Evolutionary conservation across 192 early-diverging fungal genomes (phyloP).

Genomic region (Linnemannia exigua): DNA sequence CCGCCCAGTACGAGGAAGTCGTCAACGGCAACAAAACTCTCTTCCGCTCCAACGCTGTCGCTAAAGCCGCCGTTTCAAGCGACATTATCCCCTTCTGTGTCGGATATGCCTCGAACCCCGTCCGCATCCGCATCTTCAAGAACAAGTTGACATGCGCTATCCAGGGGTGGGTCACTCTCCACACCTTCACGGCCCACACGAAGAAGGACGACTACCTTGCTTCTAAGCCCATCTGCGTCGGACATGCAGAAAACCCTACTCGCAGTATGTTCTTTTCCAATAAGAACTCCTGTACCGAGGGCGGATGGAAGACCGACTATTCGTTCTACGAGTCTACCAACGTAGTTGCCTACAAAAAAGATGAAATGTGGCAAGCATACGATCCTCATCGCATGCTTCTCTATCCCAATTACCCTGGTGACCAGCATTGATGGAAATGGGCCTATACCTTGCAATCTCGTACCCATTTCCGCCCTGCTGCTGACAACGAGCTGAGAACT

Average conservation of each 20-base stretch:
- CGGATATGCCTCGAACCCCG: background rate
- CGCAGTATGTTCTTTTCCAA: background rate
- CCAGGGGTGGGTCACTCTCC: background rate
- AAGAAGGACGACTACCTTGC: background rate
- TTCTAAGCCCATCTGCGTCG: background rate
- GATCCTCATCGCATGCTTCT: background rate
- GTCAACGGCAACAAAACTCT: background rate
- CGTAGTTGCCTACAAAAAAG: background rate
- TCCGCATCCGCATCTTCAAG: background rate
- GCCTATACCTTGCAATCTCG: background rate
- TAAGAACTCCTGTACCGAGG: background rate
- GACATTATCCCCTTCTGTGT: background rate
- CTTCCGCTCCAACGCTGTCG: background rate
- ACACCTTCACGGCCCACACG: background rate
- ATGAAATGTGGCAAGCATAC: background rate
- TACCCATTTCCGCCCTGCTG: background rate
- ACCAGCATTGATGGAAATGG: background rate
- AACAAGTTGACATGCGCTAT: background rate
- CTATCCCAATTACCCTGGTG: background rate
- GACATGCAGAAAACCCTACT: background rate
- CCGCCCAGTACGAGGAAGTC: background rate
- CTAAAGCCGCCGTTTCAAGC: background rate
- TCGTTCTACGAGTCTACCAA: background rate
- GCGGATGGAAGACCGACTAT: background rate
- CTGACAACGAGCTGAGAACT: background rate